Percentiles rank a stretch among this genome's conserved stretches.
These are phyloP conservation scores for Leccinum rimulosum DNA, from an alignment of 768 basidiomycete genomes.

Conservation along the genomic window DNA sequence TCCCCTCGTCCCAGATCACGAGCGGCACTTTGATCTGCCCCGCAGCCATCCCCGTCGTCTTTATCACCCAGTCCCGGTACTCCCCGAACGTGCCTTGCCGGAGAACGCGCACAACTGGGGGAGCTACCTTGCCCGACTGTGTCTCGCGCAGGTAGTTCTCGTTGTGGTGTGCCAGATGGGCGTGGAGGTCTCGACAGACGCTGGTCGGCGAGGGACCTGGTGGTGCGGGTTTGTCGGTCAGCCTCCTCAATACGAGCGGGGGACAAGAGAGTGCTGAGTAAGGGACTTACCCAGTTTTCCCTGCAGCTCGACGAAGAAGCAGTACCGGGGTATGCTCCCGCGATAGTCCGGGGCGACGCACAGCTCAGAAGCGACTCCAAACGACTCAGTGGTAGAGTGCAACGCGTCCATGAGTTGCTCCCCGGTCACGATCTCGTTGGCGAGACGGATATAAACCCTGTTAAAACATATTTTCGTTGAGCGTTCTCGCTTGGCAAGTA, in stretches of 20 bases:
- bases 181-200: constrained; percentile 7
- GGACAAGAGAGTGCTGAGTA: no score
- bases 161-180: constrained; percentile 11
- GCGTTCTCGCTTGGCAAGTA: neutral
- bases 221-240: neutral
- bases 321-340: constrained; percentile 14
- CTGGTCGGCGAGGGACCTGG: constrained; percentile 1
- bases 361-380: constrained; percentile 23
- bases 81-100: constrained; percentile 19
- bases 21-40: constrained; percentile 22
- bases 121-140: constrained; percentile 3
- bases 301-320: constrained; percentile 20
- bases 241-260: neutral
- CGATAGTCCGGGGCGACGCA: constrained; percentile 21
- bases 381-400: constrained; percentile 8
- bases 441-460: constrained; percentile 20
- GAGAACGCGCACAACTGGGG: constrained; percentile 16
- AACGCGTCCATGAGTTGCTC: constrained; percentile 20
- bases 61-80: constrained; percentile 22
- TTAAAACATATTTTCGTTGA: neutral
- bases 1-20: constrained; percentile 15
- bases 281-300: constrained; percentile 8
- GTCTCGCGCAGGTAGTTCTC: constrained; percentile 17
- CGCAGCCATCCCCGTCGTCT: constrained; percentile 11
- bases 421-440: constrained; percentile 23